Conservation (phyloP, 2,329 filamentous ascomycete genomes). For the Venturia aucupariae region DNA sequence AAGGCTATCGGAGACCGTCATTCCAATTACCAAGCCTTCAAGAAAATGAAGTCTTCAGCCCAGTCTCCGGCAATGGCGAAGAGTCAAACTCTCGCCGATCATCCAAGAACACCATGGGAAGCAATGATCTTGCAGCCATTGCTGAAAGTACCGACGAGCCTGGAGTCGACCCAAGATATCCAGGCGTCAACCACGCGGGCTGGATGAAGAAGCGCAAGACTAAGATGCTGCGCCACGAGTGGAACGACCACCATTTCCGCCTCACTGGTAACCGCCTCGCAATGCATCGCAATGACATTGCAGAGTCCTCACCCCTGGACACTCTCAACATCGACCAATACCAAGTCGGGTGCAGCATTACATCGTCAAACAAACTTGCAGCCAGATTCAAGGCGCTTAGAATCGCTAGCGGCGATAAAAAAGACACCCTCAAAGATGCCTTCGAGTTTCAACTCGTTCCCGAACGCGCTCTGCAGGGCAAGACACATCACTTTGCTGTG, state of each 20-base stretch:
- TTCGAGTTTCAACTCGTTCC: constrained; percentile 84
- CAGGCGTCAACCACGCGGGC: constrained; percentile 62
- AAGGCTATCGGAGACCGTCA: constrained; percentile 51
- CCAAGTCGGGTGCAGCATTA: constrained; percentile 71
- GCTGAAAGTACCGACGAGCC: constrained; percentile 28
- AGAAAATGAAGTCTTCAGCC: constrained; percentile 42
- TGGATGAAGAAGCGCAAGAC: constrained; percentile 94
- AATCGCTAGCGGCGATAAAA: constrained; percentile 46
- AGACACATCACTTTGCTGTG: constrained; percentile 92
- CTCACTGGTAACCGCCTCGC: constrained; percentile 54
- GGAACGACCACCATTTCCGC: constrained; percentile 86
- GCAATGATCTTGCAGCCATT: constrained; percentile 20
- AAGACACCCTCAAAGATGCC: constrained; percentile 44
- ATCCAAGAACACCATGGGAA: constrained; percentile 15
- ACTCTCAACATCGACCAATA: constrained; percentile 85
- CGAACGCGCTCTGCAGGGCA: constrained; percentile 45
- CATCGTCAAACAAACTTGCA: constrained; percentile 72
- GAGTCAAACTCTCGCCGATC: constrained; percentile 8
- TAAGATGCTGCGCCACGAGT: constrained; percentile 81
- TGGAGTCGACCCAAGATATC: constrained; percentile 20
- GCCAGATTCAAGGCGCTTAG: constrained; percentile 76
- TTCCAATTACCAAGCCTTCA: constrained; percentile 61
- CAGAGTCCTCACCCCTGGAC: constrained; percentile 58
- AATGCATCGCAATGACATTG: constrained; percentile 52
- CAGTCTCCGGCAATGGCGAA: constrained; percentile 4